Base-by-base conservation (phyloP, 495 filamentous ascomycete species). In the Chaetomium cochliodes region DNA sequence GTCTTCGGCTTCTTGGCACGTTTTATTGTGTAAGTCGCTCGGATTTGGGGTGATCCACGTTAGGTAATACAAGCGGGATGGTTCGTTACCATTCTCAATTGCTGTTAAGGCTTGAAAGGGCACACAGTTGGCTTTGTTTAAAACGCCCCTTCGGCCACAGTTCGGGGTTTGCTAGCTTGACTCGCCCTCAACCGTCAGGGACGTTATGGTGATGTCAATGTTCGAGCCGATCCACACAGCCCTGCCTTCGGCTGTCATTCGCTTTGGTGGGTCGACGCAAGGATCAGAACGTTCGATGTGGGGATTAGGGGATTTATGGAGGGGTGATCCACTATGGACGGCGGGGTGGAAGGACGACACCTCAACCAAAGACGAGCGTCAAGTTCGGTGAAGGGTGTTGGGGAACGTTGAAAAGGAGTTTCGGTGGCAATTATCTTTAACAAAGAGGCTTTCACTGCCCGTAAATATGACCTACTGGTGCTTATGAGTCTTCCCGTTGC, bases 171-270 rank as follows among this genome's bases (percentile, higher is more conserved):
- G 33, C 33, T 37, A 11, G 8, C 33, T 37, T 6, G 33, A 37
- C 5, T 37, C 33, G 33, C 33, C 33, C 33, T 11, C 33, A 37
- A 9, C 23, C 1, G 16, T 26, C 8, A 1, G 12, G 41, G 16
- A 41, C 1, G 5, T 37, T 12, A 51, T 64, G 44, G 62, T 64
- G 62, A 64, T 64, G 62, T 64, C 62, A 64, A 53, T 23, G 54
- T 41, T 13, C 33, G 23, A 39, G 61, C 25, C 61, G 26, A 49
- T 56, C 37, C 51, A 54, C 51, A 54, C 37, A 55, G 39, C 30
- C 33, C 50, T 46, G 37, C 25, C 18, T 33, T 3, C 30, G 30
- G 3, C 20, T 64, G 62, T 64, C 62, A 53, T 52, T 4, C 9
- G 11, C 8, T 44, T 18, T 33, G 53, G 60, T 56, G 52, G 54